Percentiles rank a stretch among this genome's conserved stretches.
Conservation (phyloP, 176 grass and related monocot species). For the Pharus latifolius region DNA sequence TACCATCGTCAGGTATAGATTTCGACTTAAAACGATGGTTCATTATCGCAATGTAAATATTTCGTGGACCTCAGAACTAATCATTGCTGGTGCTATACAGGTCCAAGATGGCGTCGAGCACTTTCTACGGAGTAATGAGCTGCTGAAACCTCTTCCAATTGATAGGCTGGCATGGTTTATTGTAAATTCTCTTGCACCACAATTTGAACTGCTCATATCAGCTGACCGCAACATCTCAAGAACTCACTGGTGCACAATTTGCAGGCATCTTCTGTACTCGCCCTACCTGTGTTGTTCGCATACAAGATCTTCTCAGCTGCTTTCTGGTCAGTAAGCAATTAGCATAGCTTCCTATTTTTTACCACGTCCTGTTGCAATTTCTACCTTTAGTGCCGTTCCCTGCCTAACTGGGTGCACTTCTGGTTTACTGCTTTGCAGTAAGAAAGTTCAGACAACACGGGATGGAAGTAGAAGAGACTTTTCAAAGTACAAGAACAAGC, state of each 20-base stretch:
- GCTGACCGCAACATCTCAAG: background rate
- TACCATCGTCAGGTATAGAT: constrained; percentile 6
- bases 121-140: background rate
- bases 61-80: background rate
- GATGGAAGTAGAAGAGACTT: background rate
- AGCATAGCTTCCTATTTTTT: background rate
- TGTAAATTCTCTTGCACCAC: background rate
- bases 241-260: background rate
- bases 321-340: background rate
- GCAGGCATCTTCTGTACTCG: constrained; percentile 4
- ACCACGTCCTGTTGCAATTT: background rate
- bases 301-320: constrained; percentile 4
- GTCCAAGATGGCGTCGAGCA: background rate
- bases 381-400: background rate
- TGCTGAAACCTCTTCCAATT: background rate
- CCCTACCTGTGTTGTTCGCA: background rate
- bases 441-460: background rate
- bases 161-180: background rate
- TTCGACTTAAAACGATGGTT: background rate
- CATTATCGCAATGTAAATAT: background rate
- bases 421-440: background rate
- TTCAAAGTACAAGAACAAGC: background rate
- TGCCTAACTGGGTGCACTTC: background rate
- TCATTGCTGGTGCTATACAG: background rate
- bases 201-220: background rate